Evolutionary conservation across 495 filamentous ascomycete species (phyloP), one percentile per base, ranked within the genome.

Genomic region (Podospora comata): DNA sequence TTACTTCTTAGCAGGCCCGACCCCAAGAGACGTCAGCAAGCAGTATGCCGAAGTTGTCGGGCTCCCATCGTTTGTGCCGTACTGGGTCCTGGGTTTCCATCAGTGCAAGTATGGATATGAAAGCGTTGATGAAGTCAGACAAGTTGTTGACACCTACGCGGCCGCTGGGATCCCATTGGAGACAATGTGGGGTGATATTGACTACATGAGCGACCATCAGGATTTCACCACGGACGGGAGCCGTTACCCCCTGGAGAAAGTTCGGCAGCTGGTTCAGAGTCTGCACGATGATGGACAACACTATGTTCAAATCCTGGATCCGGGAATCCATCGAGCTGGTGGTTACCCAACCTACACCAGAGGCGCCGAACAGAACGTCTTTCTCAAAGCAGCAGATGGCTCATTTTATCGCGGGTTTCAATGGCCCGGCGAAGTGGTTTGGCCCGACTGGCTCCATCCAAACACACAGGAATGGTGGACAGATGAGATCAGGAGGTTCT

Each of bases 131-230:
- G 85, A 91, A 23, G 86, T 96, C 20, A 88, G 89, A 16, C 89
- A 91, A 67, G 92, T 90, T 2, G 86, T 94, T 13, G 85, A 87
- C 64, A 96, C 95, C 76, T 95, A 96, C 78, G 89, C 86, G 64
- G 77, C 81, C 7, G 92, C 92, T 13, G 81, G 79, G 2, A 96
- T 96, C 67, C 93, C 93, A 0, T 79, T 97, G 5, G 93, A 97
- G 77, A 93, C 91, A 0, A 91, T 95, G 85, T 96, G 93, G 93
- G 94, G 89, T 1, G 92, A 95, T 72, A 95, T 95, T 66, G 87
- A 93, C 71, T 92, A 94, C 76, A 93, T 94, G 91, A 79, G 88
- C 68, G 66, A 65, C 6, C 63, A 66, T 7, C 71, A 79, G 74
- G 85, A 92, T 63, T 95, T 97, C 77, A 90, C 89, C 1, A 79